Evolutionary conservation across 164 flowering plant species (phyloP).

Genomic region (Chimonanthus salicifolius): DNA sequence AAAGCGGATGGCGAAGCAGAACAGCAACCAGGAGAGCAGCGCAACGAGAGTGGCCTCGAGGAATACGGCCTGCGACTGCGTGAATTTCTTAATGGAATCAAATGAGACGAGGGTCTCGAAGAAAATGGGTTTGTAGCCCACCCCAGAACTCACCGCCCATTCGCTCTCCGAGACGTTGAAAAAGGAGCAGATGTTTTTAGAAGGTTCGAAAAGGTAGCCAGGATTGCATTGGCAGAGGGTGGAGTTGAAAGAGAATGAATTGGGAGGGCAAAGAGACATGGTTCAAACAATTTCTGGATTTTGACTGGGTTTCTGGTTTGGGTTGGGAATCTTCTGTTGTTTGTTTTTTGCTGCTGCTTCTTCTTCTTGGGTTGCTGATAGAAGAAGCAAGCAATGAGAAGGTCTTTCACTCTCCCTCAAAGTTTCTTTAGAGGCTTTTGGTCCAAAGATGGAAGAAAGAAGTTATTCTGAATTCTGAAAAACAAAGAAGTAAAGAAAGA

Average conservation of each 20-base stretch:
- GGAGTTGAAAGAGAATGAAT: conserved; percentile 56
- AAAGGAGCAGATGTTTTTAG: conserved; percentile 33
- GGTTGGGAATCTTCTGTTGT: no score
- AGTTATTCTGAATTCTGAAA: no score
- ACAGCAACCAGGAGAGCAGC: conserved; percentile 57
- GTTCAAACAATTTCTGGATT: no score
- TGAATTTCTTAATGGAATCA: conserved; percentile 58
- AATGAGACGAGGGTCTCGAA: conserved; percentile 55
- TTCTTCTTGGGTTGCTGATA: no score
- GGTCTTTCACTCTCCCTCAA: no score
- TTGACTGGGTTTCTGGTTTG: no score
- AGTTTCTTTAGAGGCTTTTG: no score
- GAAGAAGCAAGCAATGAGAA: no score
- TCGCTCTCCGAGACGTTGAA: conserved; percentile 21
- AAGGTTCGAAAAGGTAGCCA: conserved; percentile 38
- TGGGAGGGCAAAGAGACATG: conserved; percentile 37
- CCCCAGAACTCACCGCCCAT: conserved; percentile 38
- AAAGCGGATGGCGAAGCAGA: conserved; percentile 52
- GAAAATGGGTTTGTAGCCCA: conserved; percentile 39
- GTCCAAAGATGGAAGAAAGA: no score
- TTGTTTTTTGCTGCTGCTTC: no score
- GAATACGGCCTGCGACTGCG: conserved; percentile 31
- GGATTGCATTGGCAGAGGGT: conserved; percentile 66
- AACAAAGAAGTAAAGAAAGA: no score
- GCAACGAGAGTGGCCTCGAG: conserved; percentile 45